Evolutionary conservation across 129 eudicot species (phyloP).

Genomic region (Deinandra increscens): DNA sequence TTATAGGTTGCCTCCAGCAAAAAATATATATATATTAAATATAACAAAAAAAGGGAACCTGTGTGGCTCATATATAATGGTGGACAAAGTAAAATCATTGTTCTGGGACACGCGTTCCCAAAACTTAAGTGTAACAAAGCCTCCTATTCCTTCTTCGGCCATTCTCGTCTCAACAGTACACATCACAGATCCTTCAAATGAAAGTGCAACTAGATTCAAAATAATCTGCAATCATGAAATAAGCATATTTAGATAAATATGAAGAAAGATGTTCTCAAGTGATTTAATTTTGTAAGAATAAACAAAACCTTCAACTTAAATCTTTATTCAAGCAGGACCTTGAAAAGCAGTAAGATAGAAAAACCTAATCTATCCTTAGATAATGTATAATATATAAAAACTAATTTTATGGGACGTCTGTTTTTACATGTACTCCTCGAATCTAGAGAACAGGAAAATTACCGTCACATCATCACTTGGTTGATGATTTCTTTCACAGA

Average conservation of each 20-base stretch:
- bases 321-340: not conserved
- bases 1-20: not conserved
- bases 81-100: slow-evolving; percentile 66
- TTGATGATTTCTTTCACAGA: slow-evolving; percentile 91
- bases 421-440: not conserved
- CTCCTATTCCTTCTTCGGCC: slow-evolving; percentile 95
- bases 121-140: slow-evolving; percentile 77
- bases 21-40: not conserved
- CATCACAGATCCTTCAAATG: slow-evolving; percentile 82
- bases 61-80: slow-evolving; percentile 93
- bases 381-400: not conserved
- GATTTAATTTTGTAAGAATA: not conserved
- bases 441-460: slow-evolving; percentile 5
- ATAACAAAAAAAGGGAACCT: slow-evolving; percentile 40
- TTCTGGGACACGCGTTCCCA: slow-evolving; percentile 64
- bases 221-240: slow-evolving; percentile 51
- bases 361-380: not conserved
- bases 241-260: not conserved
- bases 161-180: slow-evolving; percentile 81
- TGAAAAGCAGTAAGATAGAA: not conserved
- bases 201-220: slow-evolving; percentile 71
- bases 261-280: not conserved
- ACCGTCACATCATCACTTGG: slow-evolving; percentile 92
- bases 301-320: not conserved
- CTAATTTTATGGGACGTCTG: not conserved